Percentiles rank a stretch among this genome's conserved stretches.
phyloP scores from a whole-genome alignment of 2,329 filamentous ascomycete genomes.

The Dichotomopilus funicola region DNA sequence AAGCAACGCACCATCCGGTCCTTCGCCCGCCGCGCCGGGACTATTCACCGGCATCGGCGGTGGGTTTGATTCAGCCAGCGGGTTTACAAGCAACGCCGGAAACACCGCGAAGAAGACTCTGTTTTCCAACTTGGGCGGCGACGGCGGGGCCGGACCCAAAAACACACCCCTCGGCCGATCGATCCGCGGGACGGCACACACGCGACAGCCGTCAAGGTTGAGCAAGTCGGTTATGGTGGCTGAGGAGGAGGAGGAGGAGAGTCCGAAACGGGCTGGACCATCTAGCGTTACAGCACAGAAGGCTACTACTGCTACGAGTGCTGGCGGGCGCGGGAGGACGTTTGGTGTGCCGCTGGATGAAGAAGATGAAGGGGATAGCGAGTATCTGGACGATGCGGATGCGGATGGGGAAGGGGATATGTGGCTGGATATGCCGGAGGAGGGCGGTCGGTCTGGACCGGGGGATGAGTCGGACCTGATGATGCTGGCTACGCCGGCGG shows the following conservation, averaged over 20 bases:
- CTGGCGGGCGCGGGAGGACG: constrained; percentile 24
- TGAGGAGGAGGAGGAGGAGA: constrained; percentile 34
- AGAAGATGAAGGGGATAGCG: constrained; percentile 31
- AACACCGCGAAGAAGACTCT: neutral
- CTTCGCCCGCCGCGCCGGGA: neutral
- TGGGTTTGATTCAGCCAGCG: neutral
- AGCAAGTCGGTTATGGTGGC: constrained; percentile 38
- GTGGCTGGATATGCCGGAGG: constrained; percentile 42
- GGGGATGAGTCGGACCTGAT: constrained; percentile 46
- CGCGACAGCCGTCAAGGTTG: constrained; percentile 44
- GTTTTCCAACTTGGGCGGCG: neutral
- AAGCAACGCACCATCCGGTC: neutral
- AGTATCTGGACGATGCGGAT: constrained; percentile 23
- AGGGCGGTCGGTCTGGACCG: constrained; percentile 26
- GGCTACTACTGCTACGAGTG: neutral
- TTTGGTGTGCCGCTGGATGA: constrained; percentile 33
- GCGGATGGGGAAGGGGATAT: constrained; percentile 38
- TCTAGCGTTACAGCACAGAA: too few species aligned
- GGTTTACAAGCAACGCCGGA: neutral
- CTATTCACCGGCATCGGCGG: constrained; percentile 11
- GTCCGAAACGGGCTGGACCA: constrained; percentile 4
- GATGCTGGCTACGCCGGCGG: constrained; percentile 50
- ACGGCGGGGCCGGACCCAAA: neutral
- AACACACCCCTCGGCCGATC: constrained; percentile 30
- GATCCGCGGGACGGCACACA: constrained; percentile 22